Evolutionary conservation across 2,329 filamentous ascomycete genomes (phyloP), one percentile per base, ranked within the genome.

Genomic region (Chaetomium sp.): DNA sequence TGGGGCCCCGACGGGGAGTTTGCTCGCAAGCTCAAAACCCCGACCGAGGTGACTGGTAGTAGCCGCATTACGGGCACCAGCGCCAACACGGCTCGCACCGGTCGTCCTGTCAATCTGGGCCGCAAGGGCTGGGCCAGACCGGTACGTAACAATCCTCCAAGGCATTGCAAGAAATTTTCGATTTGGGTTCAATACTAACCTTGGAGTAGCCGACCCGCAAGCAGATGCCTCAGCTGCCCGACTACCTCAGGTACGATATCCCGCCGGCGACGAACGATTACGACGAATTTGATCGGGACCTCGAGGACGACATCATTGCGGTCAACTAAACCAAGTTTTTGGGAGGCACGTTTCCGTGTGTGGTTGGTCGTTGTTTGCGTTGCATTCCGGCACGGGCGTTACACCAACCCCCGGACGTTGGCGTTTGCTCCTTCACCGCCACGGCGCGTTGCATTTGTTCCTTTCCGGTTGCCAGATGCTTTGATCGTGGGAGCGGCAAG

Each of bases 1-100:
- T 66, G 54, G 47, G 63, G 61, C 11, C 63, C 64, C 3, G 32
- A 61, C 5, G 64, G 65, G 33, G 48, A 65, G 54, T 43, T 27
- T 10, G 46, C 38, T 5, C 49, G 50, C 10, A 54, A 51, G 52
- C 19, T 51, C 38, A 60, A 61, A 48, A 48, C 37, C 2, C 56
- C 54, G 6, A 61, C 60, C 1, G 51, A 55, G 3, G 47, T 32
- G 12, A 62, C 58, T 2, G 49, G 44, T 38, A 56, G 36, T 44
- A 55, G 51, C 5, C 43, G 36, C 9, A 40, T 34, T 8, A 44
- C 58, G 42, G 14, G 45, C 19, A 27, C 19, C 19, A 27, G 19
- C 19, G 19, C 19, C 19, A 27, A 27, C 19, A 27, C 19, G 19
- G 19, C 19, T 27, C 19, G 19, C 19, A 27, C 19, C 19, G 19